Conservation (phyloP, 2,329 filamentous ascomycete species). For the Arthrobotrys conoides region DNA sequence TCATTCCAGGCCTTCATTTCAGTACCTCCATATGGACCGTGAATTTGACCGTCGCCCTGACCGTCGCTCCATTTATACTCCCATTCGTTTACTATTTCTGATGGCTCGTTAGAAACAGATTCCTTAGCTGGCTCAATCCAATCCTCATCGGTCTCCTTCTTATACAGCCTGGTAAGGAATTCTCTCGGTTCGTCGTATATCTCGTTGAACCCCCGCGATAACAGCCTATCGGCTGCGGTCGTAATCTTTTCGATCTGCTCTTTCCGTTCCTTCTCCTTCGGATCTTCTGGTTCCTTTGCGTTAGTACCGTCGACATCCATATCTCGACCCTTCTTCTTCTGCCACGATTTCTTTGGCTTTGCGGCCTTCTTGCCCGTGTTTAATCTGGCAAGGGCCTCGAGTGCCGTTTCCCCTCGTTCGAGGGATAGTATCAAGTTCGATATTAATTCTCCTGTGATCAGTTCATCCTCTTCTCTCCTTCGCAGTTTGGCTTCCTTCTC, state of each 20-base stretch:
- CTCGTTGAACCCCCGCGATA: constrained; percentile 86
- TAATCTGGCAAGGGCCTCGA: constrained; percentile 88
- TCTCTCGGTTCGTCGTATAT: constrained; percentile 93
- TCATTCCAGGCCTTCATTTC: constrained; percentile 94
- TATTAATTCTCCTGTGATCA: constrained; percentile 81
- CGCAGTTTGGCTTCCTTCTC: constrained; percentile 81
- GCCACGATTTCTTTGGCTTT: constrained; percentile 74
- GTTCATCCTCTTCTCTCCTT: constrained; percentile 80
- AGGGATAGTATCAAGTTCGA: constrained; percentile 79
- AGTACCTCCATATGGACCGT: constrained; percentile 87
- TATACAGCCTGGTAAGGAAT: constrained; percentile 83
- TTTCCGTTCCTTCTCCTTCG: constrained; percentile 78
- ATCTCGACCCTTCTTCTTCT: constrained; percentile 72
- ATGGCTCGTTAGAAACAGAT: constrained; percentile 65
- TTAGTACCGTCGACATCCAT: constrained; percentile 78
- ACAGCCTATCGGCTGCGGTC: constrained; percentile 87
- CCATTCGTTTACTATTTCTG: constrained; percentile 74
- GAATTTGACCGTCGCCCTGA: constrained; percentile 80
- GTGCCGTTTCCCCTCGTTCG: constrained; percentile 84
- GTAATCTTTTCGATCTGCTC: constrained; percentile 85
- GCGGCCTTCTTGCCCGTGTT: constrained; percentile 75
- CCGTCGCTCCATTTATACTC: constrained; percentile 94
- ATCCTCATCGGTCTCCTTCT: constrained; percentile 85
- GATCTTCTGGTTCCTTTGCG: constrained; percentile 72
- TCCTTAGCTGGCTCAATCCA: constrained; percentile 75